phyloP scores from a whole-genome alignment of 352 stramenopile species.

The Globisporangium spinosum region DNA sequence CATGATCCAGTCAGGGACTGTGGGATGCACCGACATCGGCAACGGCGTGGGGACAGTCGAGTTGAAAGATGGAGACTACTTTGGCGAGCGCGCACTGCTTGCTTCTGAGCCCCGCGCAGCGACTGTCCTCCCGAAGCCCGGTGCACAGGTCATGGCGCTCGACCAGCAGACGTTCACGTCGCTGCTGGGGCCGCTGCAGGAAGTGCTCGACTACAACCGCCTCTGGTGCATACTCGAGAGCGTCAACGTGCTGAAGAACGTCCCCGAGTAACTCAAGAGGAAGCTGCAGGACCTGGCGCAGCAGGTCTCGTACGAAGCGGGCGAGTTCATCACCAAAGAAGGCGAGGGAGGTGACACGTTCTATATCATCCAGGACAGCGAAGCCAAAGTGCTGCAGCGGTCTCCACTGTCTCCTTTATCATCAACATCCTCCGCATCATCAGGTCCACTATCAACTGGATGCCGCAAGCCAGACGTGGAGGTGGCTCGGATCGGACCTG shows the following conservation, averaged over 20 bases:
- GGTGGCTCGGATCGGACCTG: constrained; percentile 36
- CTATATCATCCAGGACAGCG: constrained; percentile 55
- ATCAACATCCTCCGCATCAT: background rate
- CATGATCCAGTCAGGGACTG: constrained; percentile 70
- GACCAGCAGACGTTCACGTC: constrained; percentile 90
- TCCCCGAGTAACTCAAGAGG: constrained; percentile 36
- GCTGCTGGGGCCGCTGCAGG: constrained; percentile 87
- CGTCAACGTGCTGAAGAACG: constrained; percentile 48
- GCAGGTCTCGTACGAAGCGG: constrained; percentile 38
- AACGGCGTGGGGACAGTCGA: constrained; percentile 35
- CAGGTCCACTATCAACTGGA: background rate
- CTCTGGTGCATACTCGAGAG: constrained; percentile 51
- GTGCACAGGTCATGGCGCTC: constrained; percentile 61
- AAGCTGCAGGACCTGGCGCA: constrained; percentile 38
- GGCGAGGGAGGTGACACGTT: constrained; percentile 52
- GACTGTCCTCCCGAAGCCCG: constrained; percentile 74
- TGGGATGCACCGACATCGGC: constrained; percentile 59
- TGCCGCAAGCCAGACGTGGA: background rate
- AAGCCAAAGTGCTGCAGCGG: constrained; percentile 37
- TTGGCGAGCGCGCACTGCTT: constrained; percentile 90
- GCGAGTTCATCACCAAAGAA: constrained; percentile 42
- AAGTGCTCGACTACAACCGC: constrained; percentile 73
- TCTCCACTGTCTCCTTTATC: constrained; percentile 16
- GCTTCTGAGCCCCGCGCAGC: constrained; percentile 82
- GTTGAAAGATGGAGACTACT: constrained; percentile 80